Evolutionary conservation across 2,329 filamentous ascomycete species (phyloP).

Genomic region (Fusarium sp.): DNA sequence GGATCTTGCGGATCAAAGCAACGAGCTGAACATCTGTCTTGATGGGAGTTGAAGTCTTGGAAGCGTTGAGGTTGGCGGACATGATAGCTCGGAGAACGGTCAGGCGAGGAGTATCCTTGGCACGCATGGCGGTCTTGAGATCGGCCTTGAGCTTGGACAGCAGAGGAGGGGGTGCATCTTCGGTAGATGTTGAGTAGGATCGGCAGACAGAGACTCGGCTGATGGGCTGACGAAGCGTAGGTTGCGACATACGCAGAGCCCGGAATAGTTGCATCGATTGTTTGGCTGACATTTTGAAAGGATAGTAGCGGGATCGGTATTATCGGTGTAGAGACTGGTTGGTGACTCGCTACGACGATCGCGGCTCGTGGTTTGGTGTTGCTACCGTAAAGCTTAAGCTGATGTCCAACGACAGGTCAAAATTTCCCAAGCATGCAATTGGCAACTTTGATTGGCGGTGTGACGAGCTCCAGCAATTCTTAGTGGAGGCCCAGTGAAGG

Average conservation of each 20-base stretch:
- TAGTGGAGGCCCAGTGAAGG: not conserved
- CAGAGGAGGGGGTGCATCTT: slow-evolving; percentile 56
- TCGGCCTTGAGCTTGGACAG: slow-evolving; percentile 66
- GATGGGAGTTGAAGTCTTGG: slow-evolving; percentile 77
- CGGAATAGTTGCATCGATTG: slow-evolving; percentile 37
- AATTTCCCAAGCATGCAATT: slow-evolving; percentile 40
- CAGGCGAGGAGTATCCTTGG: slow-evolving; percentile 71
- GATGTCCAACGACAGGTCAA: slow-evolving; percentile 29
- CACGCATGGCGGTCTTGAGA: slow-evolving; percentile 72
- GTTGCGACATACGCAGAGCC: slow-evolving; percentile 37
- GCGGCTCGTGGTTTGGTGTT: slow-evolving; percentile 3
- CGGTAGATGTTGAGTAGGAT: slow-evolving; percentile 48
- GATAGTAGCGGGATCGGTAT: not conserved
- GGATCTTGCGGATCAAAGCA: slow-evolving; percentile 71
- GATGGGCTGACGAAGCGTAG: slow-evolving; percentile 23
- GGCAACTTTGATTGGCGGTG: slow-evolving; percentile 31
- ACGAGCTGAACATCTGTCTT: slow-evolving; percentile 75
- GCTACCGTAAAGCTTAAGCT: slow-evolving; percentile 14
- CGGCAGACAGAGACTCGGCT: slow-evolving; percentile 32
- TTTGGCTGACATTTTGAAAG: slow-evolving; percentile 37
- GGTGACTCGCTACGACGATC: slow-evolving; percentile 19
- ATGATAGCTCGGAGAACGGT: slow-evolving; percentile 75
- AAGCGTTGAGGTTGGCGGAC: slow-evolving; percentile 76
- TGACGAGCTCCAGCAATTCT: slow-evolving; percentile 11
- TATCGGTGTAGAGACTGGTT: not conserved